Evolutionary conservation across 2,329 filamentous ascomycete species (phyloP).

Genomic region (Diaporthe helianthi): DNA sequence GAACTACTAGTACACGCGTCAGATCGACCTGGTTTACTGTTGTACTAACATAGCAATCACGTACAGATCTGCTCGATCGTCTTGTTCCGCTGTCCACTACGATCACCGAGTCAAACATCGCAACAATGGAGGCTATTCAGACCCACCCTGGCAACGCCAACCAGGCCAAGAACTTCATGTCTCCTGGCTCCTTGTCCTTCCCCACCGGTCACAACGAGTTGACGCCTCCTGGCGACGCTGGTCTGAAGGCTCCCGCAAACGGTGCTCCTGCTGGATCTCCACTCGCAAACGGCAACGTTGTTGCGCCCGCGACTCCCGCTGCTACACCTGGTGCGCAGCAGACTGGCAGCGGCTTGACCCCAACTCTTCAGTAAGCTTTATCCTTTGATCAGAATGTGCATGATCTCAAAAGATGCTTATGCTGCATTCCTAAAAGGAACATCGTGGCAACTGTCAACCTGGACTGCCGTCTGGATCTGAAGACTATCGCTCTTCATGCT

Average conservation of each 20-base stretch:
- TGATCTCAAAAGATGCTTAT: conserved; percentile 61
- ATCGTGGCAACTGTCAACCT: conserved; percentile 99
- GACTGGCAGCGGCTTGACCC: conserved; percentile 87
- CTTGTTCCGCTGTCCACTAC: not conserved
- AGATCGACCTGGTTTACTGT: not conserved
- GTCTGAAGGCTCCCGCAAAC: conserved; percentile 63
- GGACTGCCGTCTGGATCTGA: conserved; percentile 95
- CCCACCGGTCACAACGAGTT: conserved; percentile 83
- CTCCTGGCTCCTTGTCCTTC: conserved; percentile 90
- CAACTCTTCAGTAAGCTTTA: conserved; percentile 94
- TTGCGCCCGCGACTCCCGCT: conserved; percentile 88
- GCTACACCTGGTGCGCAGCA: conserved; percentile 86
- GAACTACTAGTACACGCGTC: not conserved
- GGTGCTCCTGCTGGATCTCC: conserved; percentile 61
- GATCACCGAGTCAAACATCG: not conserved
- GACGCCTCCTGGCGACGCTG: conserved; percentile 78
- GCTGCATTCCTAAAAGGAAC: conserved; percentile 75
- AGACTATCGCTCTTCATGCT: conserved; percentile 98
- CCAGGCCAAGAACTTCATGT: conserved; percentile 96
- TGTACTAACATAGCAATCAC: conserved; percentile 6
- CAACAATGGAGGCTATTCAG: conserved; percentile 85
- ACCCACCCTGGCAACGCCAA: conserved; percentile 90
- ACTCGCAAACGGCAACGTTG: conserved; percentile 74
- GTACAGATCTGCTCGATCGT: conserved; percentile 41
- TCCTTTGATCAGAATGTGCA: conserved; percentile 44